Conservation (phyloP, 805 yeast genomes). For the Starmera amethionina region DNA sequence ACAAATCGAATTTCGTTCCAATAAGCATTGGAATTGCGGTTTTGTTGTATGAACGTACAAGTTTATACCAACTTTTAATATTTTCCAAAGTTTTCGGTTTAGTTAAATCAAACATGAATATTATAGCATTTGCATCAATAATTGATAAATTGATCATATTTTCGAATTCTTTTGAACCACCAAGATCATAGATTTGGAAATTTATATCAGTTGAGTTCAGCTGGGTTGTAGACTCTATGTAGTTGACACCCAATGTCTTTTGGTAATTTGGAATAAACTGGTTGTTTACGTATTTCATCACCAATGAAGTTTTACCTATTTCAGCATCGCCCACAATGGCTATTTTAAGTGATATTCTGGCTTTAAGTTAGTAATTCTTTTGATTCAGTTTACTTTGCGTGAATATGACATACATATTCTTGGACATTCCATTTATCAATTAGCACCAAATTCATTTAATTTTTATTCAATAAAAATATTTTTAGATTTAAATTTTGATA, state of each 20-base stretch:
- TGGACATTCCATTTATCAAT: no score
- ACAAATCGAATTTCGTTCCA: conserved; percentile 89
- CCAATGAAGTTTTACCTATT: conserved; percentile 89
- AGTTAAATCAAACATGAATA: conserved; percentile 85
- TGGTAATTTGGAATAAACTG: conserved; percentile 85
- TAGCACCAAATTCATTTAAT: no score
- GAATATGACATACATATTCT: no score
- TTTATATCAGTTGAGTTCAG: conserved; percentile 82
- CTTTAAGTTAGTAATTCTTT: background rate
- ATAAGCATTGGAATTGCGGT: conserved; percentile 86
- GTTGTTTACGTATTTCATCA: conserved; percentile 97
- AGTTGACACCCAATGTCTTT: conserved; percentile 91
- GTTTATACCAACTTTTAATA: conserved; percentile 92
- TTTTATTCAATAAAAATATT: no score
- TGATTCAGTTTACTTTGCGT: no score
- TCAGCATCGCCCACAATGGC: conserved; percentile 95
- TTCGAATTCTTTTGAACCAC: conserved; percentile 91
- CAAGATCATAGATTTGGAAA: conserved; percentile 91
- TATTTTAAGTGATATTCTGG: conserved; percentile 60
- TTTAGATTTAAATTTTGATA: no score
- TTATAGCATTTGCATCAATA: conserved; percentile 83
- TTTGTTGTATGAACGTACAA: conserved; percentile 79
- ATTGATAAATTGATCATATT: conserved; percentile 93
- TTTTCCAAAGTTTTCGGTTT: conserved; percentile 77
- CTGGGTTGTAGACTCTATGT: conserved; percentile 81